These are phyloP conservation scores for Aquilaria sinensis DNA, from an alignment of 345 rosid genomes.

Conservation along the genomic window DNA sequence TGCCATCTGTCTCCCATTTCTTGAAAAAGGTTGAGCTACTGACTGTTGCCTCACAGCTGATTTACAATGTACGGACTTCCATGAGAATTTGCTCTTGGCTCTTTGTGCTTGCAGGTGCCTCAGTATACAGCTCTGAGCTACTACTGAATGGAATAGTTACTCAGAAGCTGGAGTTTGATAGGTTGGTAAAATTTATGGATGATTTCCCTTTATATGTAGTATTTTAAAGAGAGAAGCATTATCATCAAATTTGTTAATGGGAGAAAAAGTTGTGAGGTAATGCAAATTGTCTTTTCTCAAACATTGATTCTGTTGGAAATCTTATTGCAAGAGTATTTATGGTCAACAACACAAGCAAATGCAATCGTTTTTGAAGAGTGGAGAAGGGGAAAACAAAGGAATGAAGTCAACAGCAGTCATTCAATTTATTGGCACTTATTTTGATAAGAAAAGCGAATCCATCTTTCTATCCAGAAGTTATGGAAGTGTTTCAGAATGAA, in stretches of 20 bases:
- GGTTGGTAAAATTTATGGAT: constrained; percentile 34
- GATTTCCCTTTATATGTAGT: not conserved
- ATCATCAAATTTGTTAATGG: no score
- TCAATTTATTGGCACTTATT: no score
- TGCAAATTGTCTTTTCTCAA: not conserved
- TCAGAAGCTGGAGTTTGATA: constrained; percentile 78
- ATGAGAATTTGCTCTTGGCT: not conserved
- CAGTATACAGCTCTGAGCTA: constrained; percentile 82
- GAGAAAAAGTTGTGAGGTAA: not conserved
- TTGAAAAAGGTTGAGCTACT: constrained; percentile 56
- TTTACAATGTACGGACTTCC: not conserved
- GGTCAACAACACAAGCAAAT: no score
- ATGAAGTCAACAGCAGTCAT: no score
- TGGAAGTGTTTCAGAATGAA: no score
- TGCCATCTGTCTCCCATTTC: constrained; percentile 47
- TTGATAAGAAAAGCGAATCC: no score
- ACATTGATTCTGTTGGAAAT: not conserved
- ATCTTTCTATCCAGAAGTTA: no score
- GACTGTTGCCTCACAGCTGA: not conserved
- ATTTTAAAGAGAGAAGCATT: not conserved
- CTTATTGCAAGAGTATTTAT: not conserved
- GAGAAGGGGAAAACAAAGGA: no score
- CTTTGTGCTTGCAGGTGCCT: constrained; percentile 43
- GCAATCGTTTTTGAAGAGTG: no score
- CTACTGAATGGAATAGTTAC: constrained; percentile 81